Base-by-base conservation (phyloP, 352 stramenopile species). In the Phytophthora citricola region DNA sequence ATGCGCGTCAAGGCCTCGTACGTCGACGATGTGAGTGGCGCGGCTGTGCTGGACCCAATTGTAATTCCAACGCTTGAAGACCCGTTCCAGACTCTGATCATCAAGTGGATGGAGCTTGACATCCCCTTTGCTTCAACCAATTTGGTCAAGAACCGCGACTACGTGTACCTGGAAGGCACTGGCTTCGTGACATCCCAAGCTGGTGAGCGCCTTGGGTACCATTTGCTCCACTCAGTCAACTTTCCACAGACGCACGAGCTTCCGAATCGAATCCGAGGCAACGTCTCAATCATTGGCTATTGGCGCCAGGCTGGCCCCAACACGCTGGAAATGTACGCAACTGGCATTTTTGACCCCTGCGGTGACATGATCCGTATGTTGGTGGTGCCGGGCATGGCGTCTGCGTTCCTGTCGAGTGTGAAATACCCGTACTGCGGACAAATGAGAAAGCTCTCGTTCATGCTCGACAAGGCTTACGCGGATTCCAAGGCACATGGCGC, bases 1-100 rank as follows among this genome's bases (percentile, higher is more conserved):
- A 81, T 77, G 70, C 69, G 69, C 26, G 43, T 81, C 17, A 81
- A 78, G 36, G 66, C 70, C 15, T 74, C 69, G 12, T 81, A 81
- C 41, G 66, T 78, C 4, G 55, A 75, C 3, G 56, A 78, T 20
- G 55, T 73, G 32, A 65, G 60, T 51, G 70, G 57, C 2, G 70
- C 55, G 2, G 57, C 55, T 9, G 70, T 78, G 14, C 46, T 78
- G 5, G 52, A 67, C 24, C 46, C 55, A 1, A 46, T 78, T 14
- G 52, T 72, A 24, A 45, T 57, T 4, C 70, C 70, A 4, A 69
- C 61, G 2, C 17, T 70, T 1, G 56, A 71, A 14, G 55, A 58
- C 4, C 70, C 70, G 26, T 72, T 75, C 32, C 58, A 59, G 22
- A 72, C 65, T 20, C 41, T 80, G 15, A 43, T 66, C 9, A 36